A percentile compares a stretch with the other conserved stretches of the same genome.
Conservation (phyloP, 225 moss, liverwort and hornwort genomes). For the Climacium dendroides region DNA sequence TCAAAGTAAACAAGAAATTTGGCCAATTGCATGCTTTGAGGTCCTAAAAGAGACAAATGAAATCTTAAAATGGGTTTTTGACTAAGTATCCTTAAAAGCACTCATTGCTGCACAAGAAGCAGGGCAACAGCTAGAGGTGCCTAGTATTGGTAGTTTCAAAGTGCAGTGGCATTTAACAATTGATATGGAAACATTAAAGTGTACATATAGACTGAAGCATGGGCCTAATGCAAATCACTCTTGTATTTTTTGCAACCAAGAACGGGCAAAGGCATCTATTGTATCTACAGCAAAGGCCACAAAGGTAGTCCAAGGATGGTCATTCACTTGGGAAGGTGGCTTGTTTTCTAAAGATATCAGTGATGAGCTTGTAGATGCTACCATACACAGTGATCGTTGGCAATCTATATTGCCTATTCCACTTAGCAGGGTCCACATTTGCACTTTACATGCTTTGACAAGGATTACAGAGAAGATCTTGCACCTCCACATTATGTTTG, state of each 20-base stretch:
- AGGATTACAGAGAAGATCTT: background rate
- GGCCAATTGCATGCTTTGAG: background rate
- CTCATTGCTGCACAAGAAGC: background rate
- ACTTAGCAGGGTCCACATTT: background rate
- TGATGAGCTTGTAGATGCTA: background rate
- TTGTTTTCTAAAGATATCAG: accelerated
- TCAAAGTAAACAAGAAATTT: background rate
- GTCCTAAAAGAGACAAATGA: accelerated
- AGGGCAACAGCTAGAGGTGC: background rate
- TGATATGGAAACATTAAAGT: accelerated
- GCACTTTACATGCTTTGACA: background rate
- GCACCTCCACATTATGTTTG: background rate
- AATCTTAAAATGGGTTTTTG: background rate
- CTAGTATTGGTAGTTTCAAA: background rate
- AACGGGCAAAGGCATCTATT: accelerated
- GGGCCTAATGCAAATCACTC: background rate
- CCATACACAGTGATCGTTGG: accelerated
- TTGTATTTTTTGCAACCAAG: background rate
- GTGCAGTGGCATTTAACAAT: background rate
- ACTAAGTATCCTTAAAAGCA: accelerated
- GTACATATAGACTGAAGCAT: background rate
- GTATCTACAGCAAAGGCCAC: background rate
- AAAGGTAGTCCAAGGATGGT: background rate
- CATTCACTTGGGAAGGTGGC: background rate
- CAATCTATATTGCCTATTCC: accelerated